phyloP scores from a whole-genome alignment of 768 basidiomycete genomes.

The Rhizopogon vinicolor region DNA sequence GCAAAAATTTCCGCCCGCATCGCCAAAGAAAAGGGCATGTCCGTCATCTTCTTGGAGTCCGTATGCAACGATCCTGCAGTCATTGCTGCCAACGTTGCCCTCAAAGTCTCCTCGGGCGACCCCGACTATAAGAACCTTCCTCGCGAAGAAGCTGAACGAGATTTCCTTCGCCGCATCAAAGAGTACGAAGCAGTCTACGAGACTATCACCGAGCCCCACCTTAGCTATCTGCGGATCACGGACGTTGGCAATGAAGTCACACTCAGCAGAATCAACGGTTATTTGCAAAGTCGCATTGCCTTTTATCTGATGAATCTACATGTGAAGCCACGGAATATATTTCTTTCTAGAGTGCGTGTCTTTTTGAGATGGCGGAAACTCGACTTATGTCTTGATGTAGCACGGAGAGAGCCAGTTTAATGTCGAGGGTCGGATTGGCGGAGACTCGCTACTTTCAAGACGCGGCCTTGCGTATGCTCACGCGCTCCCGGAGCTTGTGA shows the following conservation, averaged over 20 bases:
- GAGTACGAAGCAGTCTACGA: slow-evolving; percentile 96
- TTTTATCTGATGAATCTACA: slow-evolving; percentile 99
- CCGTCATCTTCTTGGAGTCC: slow-evolving; percentile 92
- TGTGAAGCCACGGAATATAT: slow-evolving; percentile 94
- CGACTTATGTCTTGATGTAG: slow-evolving; percentile 36
- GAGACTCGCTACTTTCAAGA: slow-evolving; percentile 86
- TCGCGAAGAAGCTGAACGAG: slow-evolving; percentile 77
- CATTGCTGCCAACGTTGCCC: slow-evolving; percentile 92
- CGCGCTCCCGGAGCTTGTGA: slow-evolving; percentile 84
- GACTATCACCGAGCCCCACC: slow-evolving; percentile 85
- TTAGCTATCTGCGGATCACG: slow-evolving; percentile 87
- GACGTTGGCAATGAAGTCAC: slow-evolving; percentile 92
- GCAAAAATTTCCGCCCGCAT: slow-evolving; percentile 83
- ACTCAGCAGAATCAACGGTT: slow-evolving; percentile 85
- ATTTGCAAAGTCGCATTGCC: slow-evolving; percentile 93
- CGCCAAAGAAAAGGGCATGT: slow-evolving; percentile 79
- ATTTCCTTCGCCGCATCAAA: slow-evolving; percentile 88
- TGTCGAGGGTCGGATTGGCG: slow-evolving; percentile 94
- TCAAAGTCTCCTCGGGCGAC: slow-evolving; percentile 95
- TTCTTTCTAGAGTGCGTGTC: slow-evolving; percentile 79
- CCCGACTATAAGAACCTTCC: slow-evolving; percentile 94
- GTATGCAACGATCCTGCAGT: slow-evolving; percentile 90
- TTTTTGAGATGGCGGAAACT: slow-evolving; percentile 1
- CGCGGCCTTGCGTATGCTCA: slow-evolving; percentile 82
- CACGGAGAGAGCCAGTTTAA: slow-evolving; percentile 99